phyloP scores from a whole-genome alignment of 2,329 filamentous ascomycete genomes.

The Trichocomaceae sp. region DNA sequence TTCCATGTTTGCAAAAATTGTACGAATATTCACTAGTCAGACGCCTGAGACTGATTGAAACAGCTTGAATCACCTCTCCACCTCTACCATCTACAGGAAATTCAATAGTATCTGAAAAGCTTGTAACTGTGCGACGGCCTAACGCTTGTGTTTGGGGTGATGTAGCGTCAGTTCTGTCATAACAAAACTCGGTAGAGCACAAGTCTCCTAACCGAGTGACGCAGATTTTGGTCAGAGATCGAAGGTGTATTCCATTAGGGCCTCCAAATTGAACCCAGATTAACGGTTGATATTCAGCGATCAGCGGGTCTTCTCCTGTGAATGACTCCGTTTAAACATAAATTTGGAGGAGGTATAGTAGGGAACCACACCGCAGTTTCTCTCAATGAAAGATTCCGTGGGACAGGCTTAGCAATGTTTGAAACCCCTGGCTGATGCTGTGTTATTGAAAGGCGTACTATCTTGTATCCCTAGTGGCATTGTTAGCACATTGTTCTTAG shows the following conservation, averaged over 20 bases:
- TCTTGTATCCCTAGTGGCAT: slow-evolving; percentile 9
- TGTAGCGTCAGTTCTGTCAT: neutral
- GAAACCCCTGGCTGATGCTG: neutral
- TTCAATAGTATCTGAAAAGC: neutral
- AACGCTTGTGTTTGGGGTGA: neutral
- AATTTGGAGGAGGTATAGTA: neutral
- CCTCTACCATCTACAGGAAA: slow-evolving; percentile 4
- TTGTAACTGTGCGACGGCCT: neutral
- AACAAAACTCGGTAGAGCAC: slow-evolving; percentile 1
- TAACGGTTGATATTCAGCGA: slow-evolving; percentile 1
- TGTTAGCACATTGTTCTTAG: neutral
- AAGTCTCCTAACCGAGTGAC: neutral
- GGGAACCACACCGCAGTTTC: slow-evolving; percentile 7
- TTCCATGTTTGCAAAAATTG: slow-evolving; percentile 1
- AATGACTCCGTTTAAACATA: slow-evolving; percentile 4
- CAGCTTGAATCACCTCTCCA: slow-evolving; percentile 5
- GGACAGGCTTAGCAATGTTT: neutral
- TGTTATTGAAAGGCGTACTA: neutral
- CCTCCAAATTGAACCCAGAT: slow-evolving; percentile 8
- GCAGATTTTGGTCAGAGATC: slow-evolving; percentile 2
- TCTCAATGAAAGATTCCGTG: slow-evolving; percentile 1
- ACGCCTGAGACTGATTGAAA: neutral
- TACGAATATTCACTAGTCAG: neutral
- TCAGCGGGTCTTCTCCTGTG: neutral
- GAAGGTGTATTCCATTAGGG: slow-evolving; percentile 4